Evolutionary conservation across 495 filamentous ascomycete genomes (phyloP).

Genomic region (Trichoderma gamsii): DNA sequence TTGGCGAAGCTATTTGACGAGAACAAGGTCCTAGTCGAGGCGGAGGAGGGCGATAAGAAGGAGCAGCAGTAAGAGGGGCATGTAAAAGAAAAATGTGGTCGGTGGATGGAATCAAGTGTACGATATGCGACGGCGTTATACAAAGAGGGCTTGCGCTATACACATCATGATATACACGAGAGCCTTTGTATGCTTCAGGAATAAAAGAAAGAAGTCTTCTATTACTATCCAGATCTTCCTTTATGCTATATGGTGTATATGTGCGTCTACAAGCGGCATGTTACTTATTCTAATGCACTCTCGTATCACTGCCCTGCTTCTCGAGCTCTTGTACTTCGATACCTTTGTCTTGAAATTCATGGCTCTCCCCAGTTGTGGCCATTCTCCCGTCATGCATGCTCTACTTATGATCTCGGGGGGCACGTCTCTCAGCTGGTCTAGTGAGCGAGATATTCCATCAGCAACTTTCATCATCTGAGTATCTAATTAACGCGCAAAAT

Average conservation of each 20-base stretch:
- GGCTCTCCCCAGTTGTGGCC: too few relatives aligned
- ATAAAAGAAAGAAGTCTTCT: background rate
- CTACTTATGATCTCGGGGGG: too few relatives aligned
- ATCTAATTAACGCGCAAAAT: too few relatives aligned
- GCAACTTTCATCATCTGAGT: too few relatives aligned
- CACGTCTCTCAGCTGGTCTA: too few relatives aligned
- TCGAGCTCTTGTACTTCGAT: background rate
- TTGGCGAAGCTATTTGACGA: slow-evolving; percentile 85
- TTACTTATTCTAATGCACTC: slow-evolving; percentile 33
- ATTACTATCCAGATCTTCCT: background rate
- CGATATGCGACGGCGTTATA: background rate
- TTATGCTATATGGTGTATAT: too few relatives aligned
- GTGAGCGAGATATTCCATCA: too few relatives aligned
- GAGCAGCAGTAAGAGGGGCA: background rate
- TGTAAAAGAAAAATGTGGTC: background rate
- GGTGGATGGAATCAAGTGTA: background rate
- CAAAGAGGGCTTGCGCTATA: background rate
- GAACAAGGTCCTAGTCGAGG: slow-evolving; percentile 65
- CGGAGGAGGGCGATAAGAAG: slow-evolving; percentile 12
- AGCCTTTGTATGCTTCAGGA: background rate
- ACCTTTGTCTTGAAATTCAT: too few relatives aligned
- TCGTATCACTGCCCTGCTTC: background rate
- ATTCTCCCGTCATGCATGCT: too few relatives aligned
- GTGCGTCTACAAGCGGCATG: slow-evolving; percentile 49
- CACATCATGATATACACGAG: background rate